Evolutionary conservation across 371 early-diverging fungal species (phyloP).

Genomic region (Rhizopus arrhizus): DNA sequence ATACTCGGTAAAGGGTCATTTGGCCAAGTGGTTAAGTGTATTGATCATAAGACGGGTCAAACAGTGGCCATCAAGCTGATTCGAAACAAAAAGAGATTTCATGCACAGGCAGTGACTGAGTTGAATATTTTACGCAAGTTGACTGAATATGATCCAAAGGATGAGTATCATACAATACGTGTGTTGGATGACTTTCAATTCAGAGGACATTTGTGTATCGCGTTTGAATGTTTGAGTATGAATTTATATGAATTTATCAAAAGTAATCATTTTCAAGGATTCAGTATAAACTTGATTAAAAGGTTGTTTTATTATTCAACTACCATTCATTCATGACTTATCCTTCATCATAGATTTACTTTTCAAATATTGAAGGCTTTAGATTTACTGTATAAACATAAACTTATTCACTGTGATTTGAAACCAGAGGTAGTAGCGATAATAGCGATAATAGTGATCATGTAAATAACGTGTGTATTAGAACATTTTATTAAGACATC

Average conservation of each 20-base stretch:
- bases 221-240: conserved; percentile 92
- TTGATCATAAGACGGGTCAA: conserved; percentile 83
- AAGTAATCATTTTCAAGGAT: conserved; percentile 92
- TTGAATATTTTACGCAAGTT: conserved; percentile 82
- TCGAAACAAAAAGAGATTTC: conserved; percentile 91
- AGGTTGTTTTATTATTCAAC: conserved; percentile 90
- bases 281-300: conserved; percentile 86
- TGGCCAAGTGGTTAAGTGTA: conserved; percentile 93
- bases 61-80: conserved; percentile 95
- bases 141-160: conserved; percentile 71
- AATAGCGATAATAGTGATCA: background rate
- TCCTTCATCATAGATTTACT: conserved; percentile 64
- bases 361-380: conserved; percentile 82
- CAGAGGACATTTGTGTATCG: conserved; percentile 92
- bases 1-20: conserved; percentile 95
- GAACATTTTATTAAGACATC: conserved; percentile 66
- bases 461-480: conserved; percentile 9
- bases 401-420: conserved; percentile 97
- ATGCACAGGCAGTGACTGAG: conserved; percentile 93
- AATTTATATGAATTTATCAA: conserved; percentile 97
- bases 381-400: conserved; percentile 71
- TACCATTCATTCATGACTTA: conserved; percentile 46
- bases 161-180: conserved; percentile 81
- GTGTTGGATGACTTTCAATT: conserved; percentile 92
- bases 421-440: conserved; percentile 80